Conservation (phyloP, 768 basidiomycete genomes). For the Kwoniella bestiolae region DNA sequence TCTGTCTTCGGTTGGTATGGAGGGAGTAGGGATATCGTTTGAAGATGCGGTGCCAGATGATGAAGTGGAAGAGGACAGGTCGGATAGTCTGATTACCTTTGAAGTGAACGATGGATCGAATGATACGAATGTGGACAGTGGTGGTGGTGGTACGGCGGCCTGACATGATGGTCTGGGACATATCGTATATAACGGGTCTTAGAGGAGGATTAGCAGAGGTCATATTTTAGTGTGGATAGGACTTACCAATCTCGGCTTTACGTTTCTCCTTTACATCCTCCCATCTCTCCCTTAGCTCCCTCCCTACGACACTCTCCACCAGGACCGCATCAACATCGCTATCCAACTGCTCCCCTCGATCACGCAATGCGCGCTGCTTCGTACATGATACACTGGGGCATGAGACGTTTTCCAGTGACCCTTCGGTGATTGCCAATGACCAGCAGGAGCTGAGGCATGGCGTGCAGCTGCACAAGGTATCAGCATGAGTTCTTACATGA, state of each 20-base stretch:
- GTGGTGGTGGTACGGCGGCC: slow-evolving; percentile 68
- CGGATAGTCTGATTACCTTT: slow-evolving; percentile 40
- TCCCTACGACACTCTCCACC: slow-evolving; percentile 70
- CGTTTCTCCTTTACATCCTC: slow-evolving; percentile 75
- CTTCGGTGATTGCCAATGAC: slow-evolving; percentile 78
- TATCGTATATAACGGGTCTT: slow-evolving; percentile 77
- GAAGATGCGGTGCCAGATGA: background rate
- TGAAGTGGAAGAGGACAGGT: slow-evolving; percentile 19
- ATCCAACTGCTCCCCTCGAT: background rate
- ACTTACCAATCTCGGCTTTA: slow-evolving; percentile 70
- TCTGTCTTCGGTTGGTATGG: slow-evolving; percentile 60
- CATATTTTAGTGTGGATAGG: background rate
- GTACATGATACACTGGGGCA: slow-evolving; percentile 82
- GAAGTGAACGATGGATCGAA: slow-evolving; percentile 23
- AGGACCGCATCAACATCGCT: slow-evolving; percentile 68
- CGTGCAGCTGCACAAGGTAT: slow-evolving; percentile 62
- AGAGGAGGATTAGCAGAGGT: background rate
- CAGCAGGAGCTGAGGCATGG: slow-evolving; percentile 79
- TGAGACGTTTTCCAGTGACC: slow-evolving; percentile 72
- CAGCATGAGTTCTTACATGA: slow-evolving; percentile 14
- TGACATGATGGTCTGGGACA: slow-evolving; percentile 84
- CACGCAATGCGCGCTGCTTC: slow-evolving; percentile 59
- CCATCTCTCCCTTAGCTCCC: slow-evolving; percentile 72
- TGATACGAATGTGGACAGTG: slow-evolving; percentile 20
- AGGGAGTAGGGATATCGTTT: background rate